Evolutionary conservation across 495 filamentous ascomycete genomes (phyloP).

Genomic region (Talaromyces liani): DNA sequence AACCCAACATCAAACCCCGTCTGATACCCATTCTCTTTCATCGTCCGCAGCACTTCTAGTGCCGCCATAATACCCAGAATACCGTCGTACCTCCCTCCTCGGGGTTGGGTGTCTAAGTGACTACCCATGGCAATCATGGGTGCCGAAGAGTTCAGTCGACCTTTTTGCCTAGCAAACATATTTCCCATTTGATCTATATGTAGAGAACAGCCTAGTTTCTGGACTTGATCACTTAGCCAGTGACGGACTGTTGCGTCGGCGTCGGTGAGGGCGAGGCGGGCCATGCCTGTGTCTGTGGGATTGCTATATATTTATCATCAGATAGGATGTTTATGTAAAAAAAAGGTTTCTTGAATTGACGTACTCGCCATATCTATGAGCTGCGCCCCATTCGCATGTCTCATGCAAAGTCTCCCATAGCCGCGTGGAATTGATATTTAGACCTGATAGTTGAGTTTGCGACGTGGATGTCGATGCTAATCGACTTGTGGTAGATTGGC

Average conservation of each 20-base stretch:
- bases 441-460: constrained; percentile 24
- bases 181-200: constrained; percentile 65
- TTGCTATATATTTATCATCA: constrained; percentile 24
- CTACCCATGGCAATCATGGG: constrained; percentile 56
- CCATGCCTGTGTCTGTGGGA: constrained; percentile 58
- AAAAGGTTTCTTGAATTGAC: constrained; percentile 14
- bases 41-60: constrained; percentile 59
- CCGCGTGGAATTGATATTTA: constrained; percentile 52
- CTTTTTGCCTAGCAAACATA: constrained; percentile 65
- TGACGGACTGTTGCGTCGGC: constrained; percentile 64
- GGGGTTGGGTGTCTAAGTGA: constrained; percentile 75
- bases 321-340: constrained; percentile 2
- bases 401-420: constrained; percentile 56
- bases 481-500: neutral
- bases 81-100: constrained; percentile 66
- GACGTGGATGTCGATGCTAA: neutral
- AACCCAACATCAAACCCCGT: constrained; percentile 66
- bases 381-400: constrained; percentile 61
- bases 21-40: constrained; percentile 62
- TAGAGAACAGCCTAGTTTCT: constrained; percentile 54
- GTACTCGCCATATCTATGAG: constrained; percentile 58
- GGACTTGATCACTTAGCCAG: constrained; percentile 66
- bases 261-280: constrained; percentile 59
- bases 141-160: constrained; percentile 46
- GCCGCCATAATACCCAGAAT: constrained; percentile 68